Conservation (phyloP, 2,329 filamentous ascomycete species). For the Volutella citrinella region DNA sequence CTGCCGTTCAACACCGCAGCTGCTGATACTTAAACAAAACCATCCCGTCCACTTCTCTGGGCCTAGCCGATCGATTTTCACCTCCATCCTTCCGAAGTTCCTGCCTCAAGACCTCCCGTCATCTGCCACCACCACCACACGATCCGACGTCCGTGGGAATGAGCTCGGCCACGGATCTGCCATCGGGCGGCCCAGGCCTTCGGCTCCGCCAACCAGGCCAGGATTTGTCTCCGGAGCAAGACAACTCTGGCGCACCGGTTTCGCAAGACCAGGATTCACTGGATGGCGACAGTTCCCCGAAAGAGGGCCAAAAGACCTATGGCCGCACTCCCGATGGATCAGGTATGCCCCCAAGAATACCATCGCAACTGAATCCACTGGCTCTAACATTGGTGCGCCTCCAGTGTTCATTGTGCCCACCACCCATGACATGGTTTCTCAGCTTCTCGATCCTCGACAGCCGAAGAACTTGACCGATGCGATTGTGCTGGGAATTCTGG, state of each 20-base stretch:
- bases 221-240: conserved; percentile 15
- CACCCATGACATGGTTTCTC: conserved; percentile 98
- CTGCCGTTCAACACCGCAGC: not conserved
- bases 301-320: conserved; percentile 69
- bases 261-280: conserved; percentile 12
- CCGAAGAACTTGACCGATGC: conserved; percentile 92
- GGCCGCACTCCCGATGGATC: conserved; percentile 88
- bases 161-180: conserved; percentile 30
- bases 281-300: conserved; percentile 11
- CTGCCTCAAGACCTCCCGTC: too few relatives aligned
- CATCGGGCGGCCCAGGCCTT: conserved; percentile 22
- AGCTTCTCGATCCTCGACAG: conserved; percentile 88
- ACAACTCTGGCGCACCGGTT: conserved; percentile 11
- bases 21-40: too few relatives aligned
- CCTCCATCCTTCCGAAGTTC: too few relatives aligned
- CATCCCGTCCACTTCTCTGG: too few relatives aligned
- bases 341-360: conserved; percentile 72
- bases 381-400: conserved; percentile 5
- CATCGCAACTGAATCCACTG: too few relatives aligned
- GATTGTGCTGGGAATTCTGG: conserved; percentile 75
- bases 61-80: too few relatives aligned
- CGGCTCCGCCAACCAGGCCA: conserved; percentile 27
- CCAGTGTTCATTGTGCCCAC: conserved; percentile 92
- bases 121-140: too few relatives aligned
- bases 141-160: too few relatives aligned